These are phyloP conservation scores for Nannizziopsis barbatae DNA, from an alignment of 2,329 filamentous ascomycete species.

Conservation along the genomic window DNA sequence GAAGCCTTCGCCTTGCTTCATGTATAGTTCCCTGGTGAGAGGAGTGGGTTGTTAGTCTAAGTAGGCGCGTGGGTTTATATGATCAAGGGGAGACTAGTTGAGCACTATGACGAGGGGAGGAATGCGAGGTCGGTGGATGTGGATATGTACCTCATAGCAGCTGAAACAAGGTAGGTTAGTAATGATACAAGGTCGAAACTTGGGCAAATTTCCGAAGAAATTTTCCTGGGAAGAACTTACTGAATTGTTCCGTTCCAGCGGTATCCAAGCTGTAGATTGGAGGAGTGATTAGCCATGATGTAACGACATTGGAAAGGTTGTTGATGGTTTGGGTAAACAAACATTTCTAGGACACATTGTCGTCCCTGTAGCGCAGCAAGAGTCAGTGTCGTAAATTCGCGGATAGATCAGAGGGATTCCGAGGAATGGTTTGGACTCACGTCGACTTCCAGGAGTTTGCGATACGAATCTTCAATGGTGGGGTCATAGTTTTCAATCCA, in stretches of 20 bases:
- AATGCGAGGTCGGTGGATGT: not conserved
- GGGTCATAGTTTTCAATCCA: slow-evolving; percentile 90
- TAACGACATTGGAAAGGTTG: no score
- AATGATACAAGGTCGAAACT: slow-evolving; percentile 13
- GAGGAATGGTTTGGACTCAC: no score
- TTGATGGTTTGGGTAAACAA: slow-evolving; percentile 28
- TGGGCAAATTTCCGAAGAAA: not conserved
- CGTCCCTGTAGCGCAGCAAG: slow-evolving; percentile 51
- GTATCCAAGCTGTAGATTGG: slow-evolving; percentile 58
- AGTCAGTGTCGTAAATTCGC: not conserved
- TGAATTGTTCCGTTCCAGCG: slow-evolving; percentile 85
- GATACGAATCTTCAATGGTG: slow-evolving; percentile 78
- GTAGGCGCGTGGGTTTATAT: no score
- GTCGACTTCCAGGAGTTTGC: slow-evolving; percentile 81
- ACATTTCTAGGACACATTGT: slow-evolving; percentile 85
- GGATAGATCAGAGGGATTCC: not conserved
- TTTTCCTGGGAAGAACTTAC: slow-evolving; percentile 43
- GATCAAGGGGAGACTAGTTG: no score
- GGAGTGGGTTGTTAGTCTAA: not conserved
- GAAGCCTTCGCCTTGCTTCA: slow-evolving; percentile 88
- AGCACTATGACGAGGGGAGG: not conserved
- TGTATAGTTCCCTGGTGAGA: slow-evolving; percentile 65
- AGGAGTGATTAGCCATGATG: not conserved
- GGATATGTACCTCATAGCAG: slow-evolving; percentile 45
- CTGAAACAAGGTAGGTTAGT: slow-evolving; percentile 24